A percentile compares a stretch with the other conserved stretches of the same genome.
phyloP scores from a whole-genome alignment of 805 yeast genomes.

The Yarrowia hollandica region DNA sequence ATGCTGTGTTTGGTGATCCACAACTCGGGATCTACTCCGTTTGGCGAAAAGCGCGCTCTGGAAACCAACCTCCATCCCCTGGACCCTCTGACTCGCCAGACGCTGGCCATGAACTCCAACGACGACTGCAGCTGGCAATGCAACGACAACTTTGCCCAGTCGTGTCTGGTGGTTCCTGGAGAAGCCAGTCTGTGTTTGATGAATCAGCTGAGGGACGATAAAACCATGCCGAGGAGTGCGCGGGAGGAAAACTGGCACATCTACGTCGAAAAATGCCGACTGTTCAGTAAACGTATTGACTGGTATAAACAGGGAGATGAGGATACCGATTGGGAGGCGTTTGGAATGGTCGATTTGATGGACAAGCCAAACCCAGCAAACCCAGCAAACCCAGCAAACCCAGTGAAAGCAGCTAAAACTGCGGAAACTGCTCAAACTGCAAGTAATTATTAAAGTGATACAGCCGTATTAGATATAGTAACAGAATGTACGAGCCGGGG shows the following conservation, averaged over 20 bases:
- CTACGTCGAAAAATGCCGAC: neutral
- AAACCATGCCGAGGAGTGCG: neutral
- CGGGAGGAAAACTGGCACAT: neutral
- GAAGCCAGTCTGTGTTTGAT: neutral
- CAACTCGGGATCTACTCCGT: slow-evolving; percentile 15
- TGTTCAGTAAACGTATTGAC: too few relatives aligned
- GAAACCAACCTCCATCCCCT: neutral
- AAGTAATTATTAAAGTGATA: too few relatives aligned
- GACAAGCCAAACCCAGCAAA: too few relatives aligned
- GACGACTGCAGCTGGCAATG: neutral
- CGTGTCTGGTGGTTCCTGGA: slow-evolving; percentile 5
- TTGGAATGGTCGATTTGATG: too few relatives aligned
- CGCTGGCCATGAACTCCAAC: neutral
- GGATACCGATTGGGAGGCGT: too few relatives aligned
- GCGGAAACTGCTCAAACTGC: too few relatives aligned
- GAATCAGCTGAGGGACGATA: neutral
- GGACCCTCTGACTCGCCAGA: neutral
- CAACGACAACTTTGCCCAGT: neutral
- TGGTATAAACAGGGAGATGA: too few relatives aligned
- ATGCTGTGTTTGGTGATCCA: neutral
- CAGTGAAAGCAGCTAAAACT: too few relatives aligned
- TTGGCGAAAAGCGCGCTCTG: neutral
- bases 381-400: too few relatives aligned
- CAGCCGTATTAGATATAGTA: too few relatives aligned
- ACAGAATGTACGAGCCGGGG: too few relatives aligned